Base-by-base conservation (phyloP, 306 rosid species). In the Quercus mongolica region DNA sequence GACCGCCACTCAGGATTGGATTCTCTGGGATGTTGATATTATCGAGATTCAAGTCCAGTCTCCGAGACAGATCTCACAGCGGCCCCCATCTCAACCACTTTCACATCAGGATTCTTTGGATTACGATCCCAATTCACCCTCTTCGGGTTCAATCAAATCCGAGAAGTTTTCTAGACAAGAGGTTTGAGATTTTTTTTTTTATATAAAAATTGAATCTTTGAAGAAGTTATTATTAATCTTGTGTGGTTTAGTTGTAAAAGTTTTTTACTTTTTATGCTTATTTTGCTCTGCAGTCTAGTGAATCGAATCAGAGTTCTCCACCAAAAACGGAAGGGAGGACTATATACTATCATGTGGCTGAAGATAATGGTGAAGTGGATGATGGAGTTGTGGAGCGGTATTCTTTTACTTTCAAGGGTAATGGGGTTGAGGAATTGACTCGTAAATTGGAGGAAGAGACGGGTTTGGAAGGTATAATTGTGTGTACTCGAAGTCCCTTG, bases 1-100 rank as follows among this genome's bases (percentile, higher is more conserved):
- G 64, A 88, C 98, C 15, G 78, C 77, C 0, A 95, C 97, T 0
- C 99, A 91, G 80, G 98, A 95, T 64, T 93, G 99, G 99, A 51
- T 95, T 46, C 64, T 91, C 49, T 95, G 98, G 99, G 87, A 80
- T 26, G 83, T 95, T 28, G 99, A 95, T 51, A 71, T 95, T 7
- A 76, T 95, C 3, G 96, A 93, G 87, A 91, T 91, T 80, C 79
- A 67, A 6, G 87, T 88, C 28, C 78, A n/a, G 5, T 79, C 90
- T 21, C 84, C 90, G 5, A 80, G 59, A 44, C 69, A 15, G 6
- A 77, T 69, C 21, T 82, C 85, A 8, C 59, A 83, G 46, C 46
- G 9, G 46, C 46, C 46, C 18, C 82, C 74, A 58, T 88, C 85
- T 8, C 25, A 9, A 54, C 88, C 88, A 3, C 41, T 89, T 23